These are phyloP conservation scores for Closterium sp. DNA, from an alignment of 139 green algal genomes.

Conservation along the genomic window DNA sequence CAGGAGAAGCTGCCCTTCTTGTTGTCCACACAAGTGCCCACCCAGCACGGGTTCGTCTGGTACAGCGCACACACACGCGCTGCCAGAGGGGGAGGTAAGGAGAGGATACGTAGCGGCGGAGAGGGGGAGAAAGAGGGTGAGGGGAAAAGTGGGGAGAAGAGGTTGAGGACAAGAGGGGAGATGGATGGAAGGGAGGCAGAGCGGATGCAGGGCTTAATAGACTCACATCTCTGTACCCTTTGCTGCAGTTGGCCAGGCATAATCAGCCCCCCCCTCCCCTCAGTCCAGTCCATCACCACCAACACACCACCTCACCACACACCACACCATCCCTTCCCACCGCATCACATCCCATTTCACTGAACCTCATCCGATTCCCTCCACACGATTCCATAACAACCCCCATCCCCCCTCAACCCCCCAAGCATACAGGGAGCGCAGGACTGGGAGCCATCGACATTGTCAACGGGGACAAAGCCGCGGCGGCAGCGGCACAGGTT, in stretches of 20 bases:
- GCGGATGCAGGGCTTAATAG: neutral
- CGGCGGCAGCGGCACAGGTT: constrained; percentile 15
- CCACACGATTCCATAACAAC: no score
- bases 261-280: no score
- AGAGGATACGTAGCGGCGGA: no score
- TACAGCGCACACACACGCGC: neutral
- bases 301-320: no score
- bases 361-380: neutral
- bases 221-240: no score
- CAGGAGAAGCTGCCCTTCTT: constrained; percentile 10
- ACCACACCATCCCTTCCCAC: neutral
- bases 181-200: neutral
- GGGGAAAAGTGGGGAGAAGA: neutral
- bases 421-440: constrained; percentile 10
- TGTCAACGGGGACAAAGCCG: constrained; percentile 16
- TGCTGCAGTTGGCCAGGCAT: no score
- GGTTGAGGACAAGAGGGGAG: neutral
- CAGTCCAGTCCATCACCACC: no score
- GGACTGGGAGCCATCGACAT: constrained; percentile 16
- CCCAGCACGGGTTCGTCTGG: constrained; percentile 5
- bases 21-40: constrained; percentile 16
- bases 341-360: neutral
- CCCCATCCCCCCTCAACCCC: no score
- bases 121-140: neutral
- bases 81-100: neutral